Percentiles rank a stretch among this genome's conserved stretches.
phyloP scores from a whole-genome alignment of 805 yeast genomes.

The Barnettozyma salicaria region DNA sequence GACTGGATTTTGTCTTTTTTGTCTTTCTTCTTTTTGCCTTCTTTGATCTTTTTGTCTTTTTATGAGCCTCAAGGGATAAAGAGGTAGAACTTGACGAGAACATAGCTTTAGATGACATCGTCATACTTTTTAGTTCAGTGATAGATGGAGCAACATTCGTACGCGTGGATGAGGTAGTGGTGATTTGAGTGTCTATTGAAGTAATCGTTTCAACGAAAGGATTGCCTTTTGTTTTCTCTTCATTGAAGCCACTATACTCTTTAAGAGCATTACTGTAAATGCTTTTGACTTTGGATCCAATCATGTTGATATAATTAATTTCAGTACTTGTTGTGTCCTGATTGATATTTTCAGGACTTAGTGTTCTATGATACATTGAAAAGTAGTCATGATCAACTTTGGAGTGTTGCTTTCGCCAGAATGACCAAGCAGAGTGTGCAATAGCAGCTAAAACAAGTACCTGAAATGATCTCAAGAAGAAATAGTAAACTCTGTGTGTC shows the following conservation, averaged over 20 bases:
- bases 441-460: constrained; percentile 9
- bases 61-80: too few relatives aligned
- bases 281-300: constrained; percentile 6
- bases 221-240: background rate
- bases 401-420: constrained; percentile 11
- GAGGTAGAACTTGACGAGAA: background rate
- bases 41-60: constrained; percentile 8
- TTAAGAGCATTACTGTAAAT: constrained; percentile 5
- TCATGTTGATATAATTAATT: constrained; percentile 1
- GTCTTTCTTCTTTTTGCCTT: constrained; percentile 10
- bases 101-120: background rate
- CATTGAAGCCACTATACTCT: background rate
- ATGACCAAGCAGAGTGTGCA: constrained; percentile 11
- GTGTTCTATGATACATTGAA: constrained; percentile 16
- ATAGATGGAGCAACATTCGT: background rate
- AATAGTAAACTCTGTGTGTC: constrained; percentile 22
- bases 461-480: constrained; percentile 20
- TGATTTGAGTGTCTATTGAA: background rate
- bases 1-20: constrained; percentile 8
- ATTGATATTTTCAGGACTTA: constrained; percentile 8
- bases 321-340: constrained; percentile 2
- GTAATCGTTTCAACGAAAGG: background rate
- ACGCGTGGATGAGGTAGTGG: background rate
- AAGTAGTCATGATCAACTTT: constrained; percentile 22
- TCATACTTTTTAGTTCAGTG: too few relatives aligned